Evolutionary conservation across 2,329 filamentous ascomycete species (phyloP).

Genomic region (Cucurbitaria berberidis): DNA sequence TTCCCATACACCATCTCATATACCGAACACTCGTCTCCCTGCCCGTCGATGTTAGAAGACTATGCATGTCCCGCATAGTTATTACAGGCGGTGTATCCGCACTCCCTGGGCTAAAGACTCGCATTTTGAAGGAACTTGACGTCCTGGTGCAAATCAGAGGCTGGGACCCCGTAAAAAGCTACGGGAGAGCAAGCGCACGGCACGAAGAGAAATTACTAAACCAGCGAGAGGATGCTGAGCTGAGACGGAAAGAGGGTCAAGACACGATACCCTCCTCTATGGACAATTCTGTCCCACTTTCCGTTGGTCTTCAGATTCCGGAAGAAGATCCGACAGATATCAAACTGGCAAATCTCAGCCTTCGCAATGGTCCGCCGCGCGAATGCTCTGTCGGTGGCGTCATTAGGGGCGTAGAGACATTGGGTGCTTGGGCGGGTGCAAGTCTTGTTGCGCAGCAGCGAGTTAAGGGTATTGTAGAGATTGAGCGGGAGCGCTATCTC

Average conservation of each 20-base stretch:
- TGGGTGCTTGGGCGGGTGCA: slow-evolving; percentile 77
- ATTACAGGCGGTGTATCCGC: slow-evolving; percentile 82
- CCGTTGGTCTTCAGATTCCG: slow-evolving; percentile 54
- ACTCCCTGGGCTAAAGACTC: slow-evolving; percentile 78
- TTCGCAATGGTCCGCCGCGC: slow-evolving; percentile 49
- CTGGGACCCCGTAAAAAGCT: slow-evolving; percentile 79
- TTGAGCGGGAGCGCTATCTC: slow-evolving; percentile 75
- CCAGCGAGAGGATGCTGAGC: slow-evolving; percentile 29
- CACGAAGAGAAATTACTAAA: slow-evolving; percentile 37
- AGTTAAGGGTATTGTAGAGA: slow-evolving; percentile 69
- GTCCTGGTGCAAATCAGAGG: slow-evolving; percentile 70
- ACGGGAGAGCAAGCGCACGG: slow-evolving; percentile 60
- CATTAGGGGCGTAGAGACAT: slow-evolving; percentile 69
- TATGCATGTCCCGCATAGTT: slow-evolving; percentile 88
- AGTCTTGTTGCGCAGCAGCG: slow-evolving; percentile 73
- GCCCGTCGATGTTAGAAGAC: slow-evolving; percentile 79
- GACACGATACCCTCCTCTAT: slow-evolving; percentile 17
- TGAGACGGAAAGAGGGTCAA: slow-evolving; percentile 26
- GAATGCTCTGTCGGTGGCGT: slow-evolving; percentile 58
- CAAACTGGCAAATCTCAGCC: slow-evolving; percentile 59
- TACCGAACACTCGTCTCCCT: slow-evolving; percentile 77
- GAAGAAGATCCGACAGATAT: slow-evolving; percentile 65
- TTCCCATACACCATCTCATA: slow-evolving; percentile 76
- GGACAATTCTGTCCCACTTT: slow-evolving; percentile 9
- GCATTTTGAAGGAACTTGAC: slow-evolving; percentile 77